These are phyloP conservation scores for Kentomonas sorsogonicus DNA, from an alignment of 208 protist species.

Conservation along the genomic window DNA sequence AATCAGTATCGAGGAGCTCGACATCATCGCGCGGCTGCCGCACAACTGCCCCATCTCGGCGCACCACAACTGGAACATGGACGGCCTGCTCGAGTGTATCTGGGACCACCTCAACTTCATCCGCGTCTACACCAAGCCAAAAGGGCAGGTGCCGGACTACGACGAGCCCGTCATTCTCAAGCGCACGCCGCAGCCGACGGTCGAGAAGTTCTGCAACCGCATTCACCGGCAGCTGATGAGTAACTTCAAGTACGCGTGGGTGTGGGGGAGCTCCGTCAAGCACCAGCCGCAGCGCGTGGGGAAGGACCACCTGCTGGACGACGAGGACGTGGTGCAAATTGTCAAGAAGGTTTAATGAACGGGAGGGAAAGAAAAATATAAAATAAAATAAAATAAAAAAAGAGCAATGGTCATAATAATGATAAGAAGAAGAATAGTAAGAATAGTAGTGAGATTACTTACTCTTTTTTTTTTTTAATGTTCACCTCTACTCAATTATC, in stretches of 20 bases:
- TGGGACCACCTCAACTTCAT: constrained; percentile 98
- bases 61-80: constrained; percentile 96
- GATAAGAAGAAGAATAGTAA: neutral
- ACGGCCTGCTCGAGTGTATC: constrained; percentile 97
- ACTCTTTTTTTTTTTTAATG: constrained; percentile 9
- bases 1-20: constrained; percentile 96
- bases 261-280: constrained; percentile 98
- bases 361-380: constrained; percentile 10
- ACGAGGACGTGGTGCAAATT: constrained; percentile 99
- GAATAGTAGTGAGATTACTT: neutral
- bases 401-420: neutral
- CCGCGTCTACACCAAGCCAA: constrained; percentile 98
- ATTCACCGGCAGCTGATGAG: constrained; percentile 97
- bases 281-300: constrained; percentile 96
- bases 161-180: constrained; percentile 96
- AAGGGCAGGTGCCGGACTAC: constrained; percentile 97
- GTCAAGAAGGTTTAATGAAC: constrained; percentile 92
- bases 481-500: neutral
- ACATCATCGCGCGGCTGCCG: constrained; percentile 94
- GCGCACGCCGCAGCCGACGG: constrained; percentile 68
- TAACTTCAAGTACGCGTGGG: constrained; percentile 98
- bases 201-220: constrained; percentile 95
- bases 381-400: constrained; percentile 12
- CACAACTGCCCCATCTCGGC: constrained; percentile 97
- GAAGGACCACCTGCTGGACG: constrained; percentile 95